phyloP scores from a whole-genome alignment of 306 rosid species.

The Sesbania bispinosa region DNA sequence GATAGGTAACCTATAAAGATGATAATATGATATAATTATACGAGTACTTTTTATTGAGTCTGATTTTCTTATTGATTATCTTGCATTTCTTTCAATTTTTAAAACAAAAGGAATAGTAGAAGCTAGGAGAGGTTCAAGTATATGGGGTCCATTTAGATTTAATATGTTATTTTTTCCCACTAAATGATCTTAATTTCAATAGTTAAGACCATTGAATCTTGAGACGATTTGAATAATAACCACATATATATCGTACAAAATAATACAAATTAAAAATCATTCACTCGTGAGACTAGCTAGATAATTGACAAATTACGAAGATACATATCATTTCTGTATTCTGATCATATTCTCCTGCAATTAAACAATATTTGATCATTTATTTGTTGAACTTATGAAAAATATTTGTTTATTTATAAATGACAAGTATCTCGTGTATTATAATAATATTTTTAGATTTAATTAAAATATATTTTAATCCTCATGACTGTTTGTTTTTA shows the following conservation, averaged over 20 bases:
- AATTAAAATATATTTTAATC: not conserved
- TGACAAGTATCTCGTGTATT: not conserved
- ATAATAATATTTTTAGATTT: not conserved
- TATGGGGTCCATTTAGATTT: conserved; percentile 15
- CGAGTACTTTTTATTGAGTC: not conserved
- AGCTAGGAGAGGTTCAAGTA: conserved; percentile 11
- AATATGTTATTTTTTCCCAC: not conserved
- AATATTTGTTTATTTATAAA: not conserved
- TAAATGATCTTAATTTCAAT: not conserved
- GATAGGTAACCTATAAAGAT: no score
- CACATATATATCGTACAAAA: not conserved
- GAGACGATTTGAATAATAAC: not conserved
- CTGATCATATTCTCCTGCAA: no score
- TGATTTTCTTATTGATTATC: not conserved
- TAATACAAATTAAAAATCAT: not conserved
- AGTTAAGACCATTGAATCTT: not conserved
- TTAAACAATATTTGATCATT: no score
- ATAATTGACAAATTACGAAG: not conserved
- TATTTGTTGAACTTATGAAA: no score
- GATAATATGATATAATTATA: no score
- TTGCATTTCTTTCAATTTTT: not conserved
- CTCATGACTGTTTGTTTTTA: not conserved
- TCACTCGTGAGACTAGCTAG: not conserved
- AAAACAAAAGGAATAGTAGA: not conserved
- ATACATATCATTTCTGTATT: no score